A percentile compares a stretch with the other conserved stretches of the same genome.
These are phyloP conservation scores for Dendryphion nanum DNA, from an alignment of 2,329 filamentous ascomycete genomes.

Conservation along the genomic window DNA sequence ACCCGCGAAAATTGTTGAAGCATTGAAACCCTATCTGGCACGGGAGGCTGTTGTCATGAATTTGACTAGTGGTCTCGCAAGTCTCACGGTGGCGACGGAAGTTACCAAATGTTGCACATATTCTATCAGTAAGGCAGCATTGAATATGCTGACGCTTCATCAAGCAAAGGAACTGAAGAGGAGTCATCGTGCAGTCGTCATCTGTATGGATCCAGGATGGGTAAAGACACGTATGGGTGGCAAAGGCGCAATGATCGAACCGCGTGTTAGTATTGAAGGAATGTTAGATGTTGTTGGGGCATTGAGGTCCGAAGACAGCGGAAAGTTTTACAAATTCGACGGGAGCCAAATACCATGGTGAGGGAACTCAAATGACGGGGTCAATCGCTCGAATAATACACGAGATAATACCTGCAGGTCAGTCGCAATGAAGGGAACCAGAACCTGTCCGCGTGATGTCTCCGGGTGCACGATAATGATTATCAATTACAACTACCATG, in stretches of 20 bases:
- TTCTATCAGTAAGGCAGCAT: constrained; percentile 43
- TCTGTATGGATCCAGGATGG: constrained; percentile 47
- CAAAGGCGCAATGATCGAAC: constrained; percentile 39
- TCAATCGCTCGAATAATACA: no score
- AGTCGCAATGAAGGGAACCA: no score
- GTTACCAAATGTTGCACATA: constrained; percentile 41
- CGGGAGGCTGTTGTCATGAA: constrained; percentile 34
- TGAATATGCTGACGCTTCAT: constrained; percentile 46
- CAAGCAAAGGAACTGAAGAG: constrained; percentile 40
- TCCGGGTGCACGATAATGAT: no score
- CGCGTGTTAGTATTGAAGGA: constrained; percentile 36
- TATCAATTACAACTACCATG: no score
- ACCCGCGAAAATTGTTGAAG: constrained; percentile 46
- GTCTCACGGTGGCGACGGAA: constrained; percentile 27
- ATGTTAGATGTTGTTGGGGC: constrained; percentile 38
- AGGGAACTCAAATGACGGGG: no score
- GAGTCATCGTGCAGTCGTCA: constrained; percentile 33
- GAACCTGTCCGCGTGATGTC: no score
- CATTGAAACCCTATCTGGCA: constrained; percentile 32
- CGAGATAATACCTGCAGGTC: no score
- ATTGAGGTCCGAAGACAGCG: constrained; percentile 33
- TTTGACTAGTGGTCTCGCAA: constrained; percentile 34
- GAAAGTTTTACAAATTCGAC: constrained; percentile 39
- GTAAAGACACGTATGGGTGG: constrained; percentile 48
- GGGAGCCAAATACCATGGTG: constrained; percentile 37